These are phyloP conservation scores for Candida nonsorbophila DNA, from an alignment of 805 yeast genomes.

Conservation along the genomic window DNA sequence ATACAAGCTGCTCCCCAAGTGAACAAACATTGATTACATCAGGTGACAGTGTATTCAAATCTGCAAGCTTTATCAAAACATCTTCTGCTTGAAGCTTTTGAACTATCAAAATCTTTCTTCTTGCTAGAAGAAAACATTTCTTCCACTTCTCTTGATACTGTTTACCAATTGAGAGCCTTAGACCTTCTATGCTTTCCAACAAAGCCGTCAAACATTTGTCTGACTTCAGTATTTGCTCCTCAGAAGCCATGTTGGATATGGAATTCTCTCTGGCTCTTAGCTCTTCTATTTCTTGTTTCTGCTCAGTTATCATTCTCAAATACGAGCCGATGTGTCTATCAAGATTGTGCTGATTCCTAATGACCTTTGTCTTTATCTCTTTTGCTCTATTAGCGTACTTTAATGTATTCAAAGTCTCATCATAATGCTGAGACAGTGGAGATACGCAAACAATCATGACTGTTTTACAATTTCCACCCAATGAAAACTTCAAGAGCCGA, in stretches of 20 bases:
- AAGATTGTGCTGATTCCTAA: constrained; percentile 67
- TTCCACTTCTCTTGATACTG: constrained; percentile 41
- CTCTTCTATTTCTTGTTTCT: constrained; percentile 66
- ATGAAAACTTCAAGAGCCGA: constrained; percentile 75
- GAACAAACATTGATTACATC: constrained; percentile 10
- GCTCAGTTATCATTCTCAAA: constrained; percentile 78
- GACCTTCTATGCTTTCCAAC: constrained; percentile 35
- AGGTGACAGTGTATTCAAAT: constrained; percentile 8
- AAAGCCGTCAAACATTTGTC: constrained; percentile 36
- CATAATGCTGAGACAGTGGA: constrained; percentile 83
- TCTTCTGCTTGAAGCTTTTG: constrained; percentile 35
- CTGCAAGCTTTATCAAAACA: constrained; percentile 6
- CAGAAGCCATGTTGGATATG: constrained; percentile 33
- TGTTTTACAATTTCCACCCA: constrained; percentile 93
- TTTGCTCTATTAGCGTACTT: constrained; percentile 91
- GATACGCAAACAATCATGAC: constrained; percentile 94
- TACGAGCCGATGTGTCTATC: constrained; percentile 84
- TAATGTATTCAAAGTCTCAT: constrained; percentile 86
- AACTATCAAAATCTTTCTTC: constrained; percentile 39
- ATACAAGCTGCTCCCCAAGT: constrained; percentile 27
- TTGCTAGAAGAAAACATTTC: constrained; percentile 40
- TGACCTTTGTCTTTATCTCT: constrained; percentile 76
- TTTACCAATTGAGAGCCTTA: constrained; percentile 36
- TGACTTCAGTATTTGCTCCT: constrained; percentile 25
- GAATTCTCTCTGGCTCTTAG: constrained; percentile 50